Percentiles rank a stretch among this genome's conserved stretches.
Evolutionary conservation across 345 rosid species (phyloP).

Genomic region (Camelina hispida): DNA sequence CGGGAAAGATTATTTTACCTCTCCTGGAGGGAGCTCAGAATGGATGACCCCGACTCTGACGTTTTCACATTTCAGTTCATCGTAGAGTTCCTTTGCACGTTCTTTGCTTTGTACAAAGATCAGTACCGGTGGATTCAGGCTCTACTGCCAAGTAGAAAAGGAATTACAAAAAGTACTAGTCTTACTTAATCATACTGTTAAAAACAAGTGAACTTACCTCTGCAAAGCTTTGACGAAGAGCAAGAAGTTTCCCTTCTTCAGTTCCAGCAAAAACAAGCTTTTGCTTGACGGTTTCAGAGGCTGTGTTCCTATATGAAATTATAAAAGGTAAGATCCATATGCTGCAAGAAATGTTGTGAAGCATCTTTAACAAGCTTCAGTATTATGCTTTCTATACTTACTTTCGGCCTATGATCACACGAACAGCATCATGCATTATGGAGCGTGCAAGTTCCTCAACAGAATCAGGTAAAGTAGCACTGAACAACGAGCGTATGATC

Average conservation of each 20-base stretch:
- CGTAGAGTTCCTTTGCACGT: conserved; percentile 85
- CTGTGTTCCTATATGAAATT: conserved; percentile 68
- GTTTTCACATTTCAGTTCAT: conserved; percentile 73
- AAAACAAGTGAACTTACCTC: conserved; percentile 58
- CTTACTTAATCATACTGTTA: background rate
- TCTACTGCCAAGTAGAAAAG: conserved; percentile 59
- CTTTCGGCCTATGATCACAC: conserved; percentile 93
- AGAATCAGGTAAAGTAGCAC: conserved; percentile 96
- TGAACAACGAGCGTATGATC: conserved; percentile 79
- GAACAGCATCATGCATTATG: conserved; percentile 95
- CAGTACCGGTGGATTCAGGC: conserved; percentile 89
- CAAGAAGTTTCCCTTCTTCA: conserved; percentile 94
- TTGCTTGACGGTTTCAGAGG: conserved; percentile 85
- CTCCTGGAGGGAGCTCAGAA: conserved; percentile 71
- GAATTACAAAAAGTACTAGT: conserved; percentile 41
- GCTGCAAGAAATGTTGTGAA: conserved; percentile 15
- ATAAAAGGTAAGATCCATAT: conserved; percentile 26
- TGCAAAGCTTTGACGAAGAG: conserved; percentile 90
- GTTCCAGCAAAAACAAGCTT: conserved; percentile 86
- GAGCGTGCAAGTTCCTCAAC: conserved; percentile 96
- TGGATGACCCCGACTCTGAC: conserved; percentile 83
- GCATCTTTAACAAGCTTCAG: conserved; percentile 1
- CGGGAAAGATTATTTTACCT: conserved; percentile 55
- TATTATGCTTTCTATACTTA: conserved; percentile 46
- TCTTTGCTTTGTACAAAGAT: conserved; percentile 92